These are phyloP conservation scores for Pholiota conissans DNA, from an alignment of 768 basidiomycete species.

Conservation along the genomic window DNA sequence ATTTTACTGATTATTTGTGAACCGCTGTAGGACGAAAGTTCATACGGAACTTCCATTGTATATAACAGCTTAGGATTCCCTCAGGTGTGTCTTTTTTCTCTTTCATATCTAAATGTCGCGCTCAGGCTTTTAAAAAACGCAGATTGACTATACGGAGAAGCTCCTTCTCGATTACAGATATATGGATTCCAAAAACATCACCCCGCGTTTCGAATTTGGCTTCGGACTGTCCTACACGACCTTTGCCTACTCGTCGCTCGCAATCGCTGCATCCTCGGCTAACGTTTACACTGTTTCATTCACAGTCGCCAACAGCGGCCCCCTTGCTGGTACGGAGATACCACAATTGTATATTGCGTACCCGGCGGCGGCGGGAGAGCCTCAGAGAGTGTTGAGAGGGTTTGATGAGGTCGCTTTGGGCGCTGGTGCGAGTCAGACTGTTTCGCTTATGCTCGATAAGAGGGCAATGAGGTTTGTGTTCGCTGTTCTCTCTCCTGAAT, in stretches of 20 bases:
- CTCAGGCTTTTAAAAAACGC: background rate
- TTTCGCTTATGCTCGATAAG: constrained; percentile 36
- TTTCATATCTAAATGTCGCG: constrained; percentile 16
- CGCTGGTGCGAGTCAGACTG: constrained; percentile 33
- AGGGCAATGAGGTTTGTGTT: constrained; percentile 46
- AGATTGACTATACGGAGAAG: constrained; percentile 70
- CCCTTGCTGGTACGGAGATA: constrained; percentile 49
- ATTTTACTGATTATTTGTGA: background rate
- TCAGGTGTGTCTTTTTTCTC: constrained; percentile 22
- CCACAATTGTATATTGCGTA: constrained; percentile 56
- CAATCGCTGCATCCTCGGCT: constrained; percentile 29
- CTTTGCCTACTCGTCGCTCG: constrained; percentile 60
- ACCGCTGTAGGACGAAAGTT: constrained; percentile 29
- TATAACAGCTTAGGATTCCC: constrained; percentile 43
- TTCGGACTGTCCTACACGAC: constrained; percentile 76
- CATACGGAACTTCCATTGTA: constrained; percentile 45
- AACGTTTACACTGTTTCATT: constrained; percentile 40
- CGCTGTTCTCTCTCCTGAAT: background rate
- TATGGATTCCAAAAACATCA: constrained; percentile 54
- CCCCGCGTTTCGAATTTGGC: constrained; percentile 65
- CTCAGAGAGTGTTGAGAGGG: constrained; percentile 48
- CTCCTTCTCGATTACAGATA: constrained; percentile 68
- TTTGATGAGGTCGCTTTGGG: constrained; percentile 47
- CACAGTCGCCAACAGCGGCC: constrained; percentile 47
- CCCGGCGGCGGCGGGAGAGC: constrained; percentile 46